These are phyloP conservation scores for Sabuloglossum arenarium DNA, from an alignment of 495 filamentous ascomycete genomes.

Conservation along the genomic window DNA sequence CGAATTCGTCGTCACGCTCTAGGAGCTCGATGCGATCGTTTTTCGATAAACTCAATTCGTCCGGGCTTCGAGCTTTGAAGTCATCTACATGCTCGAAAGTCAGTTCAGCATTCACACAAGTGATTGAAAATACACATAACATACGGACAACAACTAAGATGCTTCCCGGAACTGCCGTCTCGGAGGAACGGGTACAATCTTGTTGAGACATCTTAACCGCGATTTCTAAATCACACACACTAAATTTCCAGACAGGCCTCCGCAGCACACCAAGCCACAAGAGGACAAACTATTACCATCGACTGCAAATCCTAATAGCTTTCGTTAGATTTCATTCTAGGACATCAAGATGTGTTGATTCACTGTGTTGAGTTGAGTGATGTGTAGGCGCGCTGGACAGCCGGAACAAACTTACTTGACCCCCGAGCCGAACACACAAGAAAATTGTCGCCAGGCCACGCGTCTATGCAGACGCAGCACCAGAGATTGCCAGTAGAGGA, in stretches of 20 bases:
- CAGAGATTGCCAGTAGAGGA: neutral
- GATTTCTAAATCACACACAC: neutral
- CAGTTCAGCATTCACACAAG: constrained; percentile 5
- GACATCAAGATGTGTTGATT: neutral
- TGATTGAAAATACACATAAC: constrained; percentile 18
- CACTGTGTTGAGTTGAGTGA: neutral
- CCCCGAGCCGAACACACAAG: neutral
- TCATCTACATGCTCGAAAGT: constrained; percentile 31
- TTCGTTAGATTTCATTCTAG: neutral
- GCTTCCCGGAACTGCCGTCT: constrained; percentile 40
- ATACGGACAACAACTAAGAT: constrained; percentile 60
- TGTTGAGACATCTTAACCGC: constrained; percentile 24
- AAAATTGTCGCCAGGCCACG: neutral
- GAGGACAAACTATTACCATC: neutral
- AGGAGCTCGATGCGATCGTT: constrained; percentile 82
- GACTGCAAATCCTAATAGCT: neutral
- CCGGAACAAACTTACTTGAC: neutral
- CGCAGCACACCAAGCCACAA: neutral
- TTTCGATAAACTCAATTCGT: constrained; percentile 75
- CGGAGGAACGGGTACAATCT: constrained; percentile 14
- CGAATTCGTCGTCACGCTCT: constrained; percentile 92
- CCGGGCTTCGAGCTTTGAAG: constrained; percentile 71
- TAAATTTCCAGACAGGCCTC: neutral
- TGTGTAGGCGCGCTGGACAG: neutral
- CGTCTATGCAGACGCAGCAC: neutral